A percentile compares a stretch with the other conserved stretches of the same genome.
These are phyloP conservation scores for Amylocarpus encephaloides DNA, from an alignment of 2,329 filamentous ascomycete species.

Conservation along the genomic window DNA sequence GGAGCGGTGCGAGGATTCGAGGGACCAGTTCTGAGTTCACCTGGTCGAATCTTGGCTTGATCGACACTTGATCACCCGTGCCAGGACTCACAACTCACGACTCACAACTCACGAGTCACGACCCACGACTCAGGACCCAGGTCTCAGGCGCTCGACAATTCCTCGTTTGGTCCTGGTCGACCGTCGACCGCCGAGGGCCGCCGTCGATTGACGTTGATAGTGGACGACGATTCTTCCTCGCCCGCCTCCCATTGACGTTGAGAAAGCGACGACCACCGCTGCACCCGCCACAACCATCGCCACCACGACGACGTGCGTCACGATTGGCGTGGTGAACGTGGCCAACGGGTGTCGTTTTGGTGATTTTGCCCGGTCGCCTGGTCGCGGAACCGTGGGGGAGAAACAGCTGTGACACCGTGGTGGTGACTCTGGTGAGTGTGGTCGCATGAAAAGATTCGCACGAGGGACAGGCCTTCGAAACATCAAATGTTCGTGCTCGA, in stretches of 20 bases:
- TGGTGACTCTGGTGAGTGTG: too few relatives aligned
- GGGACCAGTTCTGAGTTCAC: neutral
- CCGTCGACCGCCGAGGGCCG: too few relatives aligned
- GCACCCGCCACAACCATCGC: too few relatives aligned
- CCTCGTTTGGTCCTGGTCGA: too few relatives aligned
- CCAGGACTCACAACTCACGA: neutral
- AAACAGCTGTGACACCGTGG: slow-evolving; percentile 7
- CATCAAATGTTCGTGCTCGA: slow-evolving; percentile 28
- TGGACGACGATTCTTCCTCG: too few relatives aligned
- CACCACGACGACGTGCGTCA: too few relatives aligned
- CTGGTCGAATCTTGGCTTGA: neutral
- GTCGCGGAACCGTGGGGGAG: slow-evolving; percentile 2
- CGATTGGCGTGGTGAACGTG: slow-evolving; percentile 1
- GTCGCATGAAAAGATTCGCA: slow-evolving; percentile 25
- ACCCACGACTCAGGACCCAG: too few relatives aligned
- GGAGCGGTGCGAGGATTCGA: too few relatives aligned
- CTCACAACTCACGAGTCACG: neutral
- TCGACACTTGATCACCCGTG: neutral
- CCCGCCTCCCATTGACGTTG: neutral
- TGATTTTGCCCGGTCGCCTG: slow-evolving; percentile 6
- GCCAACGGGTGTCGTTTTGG: slow-evolving; percentile 2
- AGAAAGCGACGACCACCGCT: neutral
- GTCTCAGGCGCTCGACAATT: too few relatives aligned
- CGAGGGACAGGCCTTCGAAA: slow-evolving; percentile 24
- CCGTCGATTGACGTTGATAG: too few relatives aligned